Percentiles rank a stretch among this genome's conserved stretches.
Conservation (phyloP, 306 rosid genomes). For the Pyrus communis region DNA sequence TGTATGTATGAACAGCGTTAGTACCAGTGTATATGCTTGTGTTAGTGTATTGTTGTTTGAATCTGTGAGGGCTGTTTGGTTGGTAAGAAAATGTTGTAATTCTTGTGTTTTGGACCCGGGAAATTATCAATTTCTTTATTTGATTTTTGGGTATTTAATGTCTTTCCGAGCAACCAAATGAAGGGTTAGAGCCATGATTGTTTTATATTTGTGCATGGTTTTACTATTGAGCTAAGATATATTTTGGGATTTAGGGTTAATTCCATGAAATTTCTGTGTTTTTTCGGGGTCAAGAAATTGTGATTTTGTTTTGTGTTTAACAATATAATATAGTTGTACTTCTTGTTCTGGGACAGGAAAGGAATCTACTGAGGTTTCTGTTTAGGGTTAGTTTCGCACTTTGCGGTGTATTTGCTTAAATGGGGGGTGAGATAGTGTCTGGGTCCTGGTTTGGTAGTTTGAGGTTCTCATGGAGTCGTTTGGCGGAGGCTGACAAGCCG, state of each 20-base stretch:
- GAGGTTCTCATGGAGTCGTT: slow-evolving; percentile 34
- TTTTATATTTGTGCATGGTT: not conserved
- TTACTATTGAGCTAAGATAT: not conserved
- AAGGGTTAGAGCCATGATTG: slow-evolving; percentile 1
- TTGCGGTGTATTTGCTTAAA: slow-evolving; percentile 14
- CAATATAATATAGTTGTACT: slow-evolving; percentile 10
- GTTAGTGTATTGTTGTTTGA: not conserved
- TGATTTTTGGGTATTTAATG: not conserved
- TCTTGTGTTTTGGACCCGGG: not conserved
- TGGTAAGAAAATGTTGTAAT: slow-evolving; percentile 6
- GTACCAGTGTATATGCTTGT: not conserved
- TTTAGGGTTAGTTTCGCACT: slow-evolving; percentile 7
- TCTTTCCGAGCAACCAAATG: slow-evolving; percentile 1
- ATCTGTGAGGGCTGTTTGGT: slow-evolving; percentile 6
- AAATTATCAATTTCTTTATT: not conserved
- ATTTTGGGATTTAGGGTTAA: not conserved
- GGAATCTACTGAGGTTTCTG: slow-evolving; percentile 7
- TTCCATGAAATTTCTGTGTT: not conserved
- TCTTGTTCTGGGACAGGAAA: slow-evolving; percentile 31
- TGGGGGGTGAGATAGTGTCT: slow-evolving; percentile 35
- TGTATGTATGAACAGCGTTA: not conserved
- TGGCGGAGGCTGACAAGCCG: slow-evolving; percentile 34
- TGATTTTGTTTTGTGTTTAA: slow-evolving; percentile 2
- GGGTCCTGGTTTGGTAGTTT: slow-evolving; percentile 39
- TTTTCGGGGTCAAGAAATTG: not conserved